phyloP scores from a whole-genome alignment of 306 rosid species.

The Lathyrus tuberosus region DNA sequence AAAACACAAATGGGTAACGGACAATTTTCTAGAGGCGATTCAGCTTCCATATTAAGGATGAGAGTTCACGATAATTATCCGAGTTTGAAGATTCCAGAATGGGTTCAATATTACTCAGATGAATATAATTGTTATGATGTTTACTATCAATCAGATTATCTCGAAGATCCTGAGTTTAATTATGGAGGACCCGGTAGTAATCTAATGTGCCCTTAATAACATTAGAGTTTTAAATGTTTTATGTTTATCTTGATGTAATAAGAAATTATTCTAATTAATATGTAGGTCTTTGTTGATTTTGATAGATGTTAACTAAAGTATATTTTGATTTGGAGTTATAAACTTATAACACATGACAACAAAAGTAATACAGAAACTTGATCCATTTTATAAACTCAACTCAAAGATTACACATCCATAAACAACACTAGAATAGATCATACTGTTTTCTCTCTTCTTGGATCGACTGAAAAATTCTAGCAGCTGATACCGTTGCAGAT shows the following conservation, averaged over 20 bases:
- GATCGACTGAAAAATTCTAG: conserved; percentile 87
- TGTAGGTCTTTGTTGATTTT: no score
- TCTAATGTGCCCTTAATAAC: conserved; percentile 49
- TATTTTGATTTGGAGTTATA: background rate
- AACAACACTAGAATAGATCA: conserved; percentile 43
- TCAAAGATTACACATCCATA: conserved; percentile 4
- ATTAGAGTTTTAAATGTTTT: conserved; percentile 25
- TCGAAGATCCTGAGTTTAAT: conserved; percentile 61
- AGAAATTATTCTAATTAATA: background rate
- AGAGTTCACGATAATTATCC: conserved; percentile 62
- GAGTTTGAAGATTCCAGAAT: conserved; percentile 51
- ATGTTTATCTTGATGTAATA: background rate
- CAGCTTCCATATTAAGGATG: conserved; percentile 52
- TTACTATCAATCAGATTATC: conserved; percentile 40
- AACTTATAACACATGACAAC: conserved; percentile 18
- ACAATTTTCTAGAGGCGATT: conserved; percentile 32
- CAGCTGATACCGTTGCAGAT: conserved; percentile 87
- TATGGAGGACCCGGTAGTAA: conserved; percentile 76
- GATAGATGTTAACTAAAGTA: no score
- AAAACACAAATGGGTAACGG: conserved; percentile 67
- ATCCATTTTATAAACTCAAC: conserved; percentile 7
- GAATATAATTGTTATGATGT: conserved; percentile 59
- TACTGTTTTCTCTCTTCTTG: conserved; percentile 84
- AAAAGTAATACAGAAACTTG: background rate
- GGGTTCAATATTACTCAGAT: conserved; percentile 37